A percentile compares a stretch with the other conserved stretches of the same genome.
phyloP scores from a whole-genome alignment of 768 basidiomycete species.

The Lactarius hatsudake region DNA sequence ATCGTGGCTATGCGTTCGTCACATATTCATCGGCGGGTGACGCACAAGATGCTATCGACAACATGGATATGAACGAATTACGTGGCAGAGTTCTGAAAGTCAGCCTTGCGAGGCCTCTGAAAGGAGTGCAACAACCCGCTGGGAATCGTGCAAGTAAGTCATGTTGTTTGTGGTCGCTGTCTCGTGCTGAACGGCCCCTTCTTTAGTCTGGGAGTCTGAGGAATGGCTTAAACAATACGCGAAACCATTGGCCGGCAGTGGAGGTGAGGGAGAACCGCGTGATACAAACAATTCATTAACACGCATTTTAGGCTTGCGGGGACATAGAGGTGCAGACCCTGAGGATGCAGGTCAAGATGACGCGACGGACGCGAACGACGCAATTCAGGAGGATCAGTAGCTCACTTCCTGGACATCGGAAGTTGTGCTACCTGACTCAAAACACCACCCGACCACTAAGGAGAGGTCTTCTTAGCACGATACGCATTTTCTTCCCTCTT shows the following conservation, averaged over 20 bases:
- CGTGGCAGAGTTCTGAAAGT: conserved; percentile 74
- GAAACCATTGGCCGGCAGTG: conserved; percentile 72
- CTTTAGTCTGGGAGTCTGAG: conserved; percentile 93
- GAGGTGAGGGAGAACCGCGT: conserved; percentile 45
- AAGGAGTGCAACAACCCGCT: conserved; percentile 55
- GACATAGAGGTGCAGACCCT: conserved; percentile 35
- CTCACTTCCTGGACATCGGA: conserved; percentile 29
- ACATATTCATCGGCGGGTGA: conserved; percentile 78
- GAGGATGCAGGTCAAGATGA: conserved; percentile 30
- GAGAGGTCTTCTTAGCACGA: conserved; percentile 9
- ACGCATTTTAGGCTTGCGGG: conserved; percentile 44
- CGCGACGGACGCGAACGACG: conserved; percentile 33
- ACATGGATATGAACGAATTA: conserved; percentile 95
- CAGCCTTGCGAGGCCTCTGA: conserved; percentile 82
- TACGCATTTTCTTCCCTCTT: conserved; percentile 3
- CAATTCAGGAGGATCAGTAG: conserved; percentile 61
- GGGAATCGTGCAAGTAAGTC: conserved; percentile 75
- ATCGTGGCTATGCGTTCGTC: conserved; percentile 92
- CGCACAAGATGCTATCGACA: conserved; percentile 96
- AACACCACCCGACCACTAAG: neutral
- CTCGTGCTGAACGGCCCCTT: conserved; percentile 6
- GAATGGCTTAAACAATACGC: conserved; percentile 86
- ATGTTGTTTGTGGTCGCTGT: conserved; percentile 8
- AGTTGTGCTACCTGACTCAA: conserved; percentile 4
- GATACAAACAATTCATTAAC: neutral